Percentiles rank a stretch among this genome's conserved stretches.
phyloP scores from a whole-genome alignment of 257 asterid species.

The Petunia secreta region DNA sequence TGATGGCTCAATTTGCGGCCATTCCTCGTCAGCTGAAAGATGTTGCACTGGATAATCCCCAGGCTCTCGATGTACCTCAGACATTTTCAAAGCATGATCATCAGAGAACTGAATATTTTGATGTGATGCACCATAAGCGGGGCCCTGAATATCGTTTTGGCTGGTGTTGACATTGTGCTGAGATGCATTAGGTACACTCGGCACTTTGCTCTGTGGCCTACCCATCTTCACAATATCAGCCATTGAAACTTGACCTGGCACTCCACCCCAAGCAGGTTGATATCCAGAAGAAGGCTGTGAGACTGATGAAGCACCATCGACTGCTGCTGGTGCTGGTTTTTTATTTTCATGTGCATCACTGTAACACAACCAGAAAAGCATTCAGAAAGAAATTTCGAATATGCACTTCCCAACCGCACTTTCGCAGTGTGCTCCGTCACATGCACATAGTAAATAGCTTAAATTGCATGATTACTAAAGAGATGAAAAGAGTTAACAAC shows the following conservation, averaged over 20 bases:
- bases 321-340: slow-evolving; percentile 40
- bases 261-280: slow-evolving; percentile 67
- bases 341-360: slow-evolving; percentile 60
- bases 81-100: slow-evolving; percentile 41
- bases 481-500: neutral
- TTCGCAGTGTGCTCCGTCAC: neutral
- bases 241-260: slow-evolving; percentile 88
- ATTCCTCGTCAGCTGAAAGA: slow-evolving; percentile 55
- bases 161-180: slow-evolving; percentile 35
- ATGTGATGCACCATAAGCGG: slow-evolving; percentile 38
- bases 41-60: slow-evolving; percentile 48
- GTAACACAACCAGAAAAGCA: slow-evolving; percentile 33
- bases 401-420: neutral
- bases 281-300: slow-evolving; percentile 54
- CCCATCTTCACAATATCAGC: slow-evolving; percentile 98
- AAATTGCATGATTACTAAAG: neutral
- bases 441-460: neutral
- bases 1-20: slow-evolving; percentile 72
- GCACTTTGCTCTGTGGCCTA: slow-evolving; percentile 54
- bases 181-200: slow-evolving; percentile 47
- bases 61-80: slow-evolving; percentile 40
- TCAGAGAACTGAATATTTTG: slow-evolving; percentile 42
- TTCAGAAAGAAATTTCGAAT: neutral
- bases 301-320: slow-evolving; percentile 49
- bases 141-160: slow-evolving; percentile 47